Conservation (phyloP, 106 monocot genomes). For the Acorus calamus region DNA sequence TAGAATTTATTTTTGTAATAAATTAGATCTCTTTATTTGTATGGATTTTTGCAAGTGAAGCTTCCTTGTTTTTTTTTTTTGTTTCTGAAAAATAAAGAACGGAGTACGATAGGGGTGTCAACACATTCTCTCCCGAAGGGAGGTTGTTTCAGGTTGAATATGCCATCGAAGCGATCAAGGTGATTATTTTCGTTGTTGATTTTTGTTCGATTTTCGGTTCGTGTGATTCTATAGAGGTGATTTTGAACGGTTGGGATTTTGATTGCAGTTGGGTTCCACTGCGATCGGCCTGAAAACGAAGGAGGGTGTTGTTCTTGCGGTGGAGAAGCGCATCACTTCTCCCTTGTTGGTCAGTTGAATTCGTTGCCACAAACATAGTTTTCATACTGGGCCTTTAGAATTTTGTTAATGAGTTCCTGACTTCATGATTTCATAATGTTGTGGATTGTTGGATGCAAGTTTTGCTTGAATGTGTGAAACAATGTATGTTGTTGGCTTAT, state of each 20-base stretch:
- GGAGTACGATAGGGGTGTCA: constrained; percentile 92
- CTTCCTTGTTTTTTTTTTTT: no score
- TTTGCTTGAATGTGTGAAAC: no score
- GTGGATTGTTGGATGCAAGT: no score
- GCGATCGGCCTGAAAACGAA: constrained; percentile 88
- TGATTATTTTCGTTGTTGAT: constrained; percentile 5
- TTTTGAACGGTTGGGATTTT: neutral
- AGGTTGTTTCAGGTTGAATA: constrained; percentile 93
- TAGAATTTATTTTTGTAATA: no score
- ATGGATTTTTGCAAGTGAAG: no score
- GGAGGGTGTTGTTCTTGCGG: constrained; percentile 89
- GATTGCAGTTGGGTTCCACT: constrained; percentile 66
- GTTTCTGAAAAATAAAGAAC: constrained; percentile 31
- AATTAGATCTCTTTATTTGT: no score
- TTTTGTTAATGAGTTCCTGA: no score
- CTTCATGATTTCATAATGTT: no score
- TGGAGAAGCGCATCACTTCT: constrained; percentile 83
- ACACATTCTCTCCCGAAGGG: constrained; percentile 96
- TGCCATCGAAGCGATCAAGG: constrained; percentile 98
- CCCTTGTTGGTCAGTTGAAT: constrained; percentile 49
- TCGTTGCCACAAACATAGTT: no score
- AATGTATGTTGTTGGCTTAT: no score
- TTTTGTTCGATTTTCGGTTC: neutral
- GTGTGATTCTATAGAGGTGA: neutral
- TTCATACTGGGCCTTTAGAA: no score